phyloP scores from a whole-genome alignment of 768 basidiomycete genomes.

The Suillus sp. region DNA sequence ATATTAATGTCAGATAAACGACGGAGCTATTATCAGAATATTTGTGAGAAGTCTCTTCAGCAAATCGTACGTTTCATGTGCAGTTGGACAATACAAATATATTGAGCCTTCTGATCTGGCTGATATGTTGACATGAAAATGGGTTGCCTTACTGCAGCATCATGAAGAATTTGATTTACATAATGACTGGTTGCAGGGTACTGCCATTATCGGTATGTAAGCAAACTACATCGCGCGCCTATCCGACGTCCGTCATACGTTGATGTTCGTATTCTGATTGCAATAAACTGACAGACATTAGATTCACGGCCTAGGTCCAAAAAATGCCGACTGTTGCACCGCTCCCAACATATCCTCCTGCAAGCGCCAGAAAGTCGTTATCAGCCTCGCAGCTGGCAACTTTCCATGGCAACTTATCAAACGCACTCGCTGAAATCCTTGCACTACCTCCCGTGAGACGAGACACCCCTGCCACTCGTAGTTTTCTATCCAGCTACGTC shows the following conservation, averaged over 20 bases:
- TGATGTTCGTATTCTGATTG: background rate
- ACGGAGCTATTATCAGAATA: too few species aligned
- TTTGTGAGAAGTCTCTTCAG: too few species aligned
- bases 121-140: too few species aligned
- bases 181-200: background rate
- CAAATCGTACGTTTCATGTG: too few species aligned
- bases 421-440: constrained; percentile 49
- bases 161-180: too few species aligned
- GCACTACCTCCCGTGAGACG: constrained; percentile 50
- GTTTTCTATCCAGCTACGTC: constrained; percentile 60
- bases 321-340: constrained; percentile 33
- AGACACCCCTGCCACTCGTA: constrained; percentile 44
- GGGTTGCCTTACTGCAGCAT: too few species aligned
- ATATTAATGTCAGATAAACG: too few species aligned
- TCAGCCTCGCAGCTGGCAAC: constrained; percentile 53
- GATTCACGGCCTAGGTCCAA: constrained; percentile 3
- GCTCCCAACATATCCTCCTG: constrained; percentile 61
- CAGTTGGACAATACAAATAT: too few species aligned
- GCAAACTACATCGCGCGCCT: background rate
- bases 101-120: too few species aligned
- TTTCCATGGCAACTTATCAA: constrained; percentile 50
- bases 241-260: background rate
- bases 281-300: background rate
- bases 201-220: background rate
- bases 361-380: constrained; percentile 46